Conservation (phyloP, 352 stramenopile species). For the Thalassiosira mediterranea region DNA sequence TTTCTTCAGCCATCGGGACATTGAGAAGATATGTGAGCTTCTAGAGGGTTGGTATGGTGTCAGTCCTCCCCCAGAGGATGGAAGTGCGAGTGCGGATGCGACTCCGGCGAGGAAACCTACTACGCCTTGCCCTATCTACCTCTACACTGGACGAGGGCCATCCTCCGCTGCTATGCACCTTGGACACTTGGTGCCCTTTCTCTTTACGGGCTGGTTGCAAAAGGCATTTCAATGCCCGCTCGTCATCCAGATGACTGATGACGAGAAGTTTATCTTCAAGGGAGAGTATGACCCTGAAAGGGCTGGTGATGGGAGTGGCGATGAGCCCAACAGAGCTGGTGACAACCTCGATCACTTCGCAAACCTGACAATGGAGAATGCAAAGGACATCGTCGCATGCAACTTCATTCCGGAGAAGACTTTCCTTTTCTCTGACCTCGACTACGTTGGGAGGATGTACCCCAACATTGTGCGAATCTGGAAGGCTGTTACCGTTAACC, state of each 20-base stretch:
- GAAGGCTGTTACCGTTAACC: conserved; percentile 97
- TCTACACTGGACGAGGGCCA: conserved; percentile 99
- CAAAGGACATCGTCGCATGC: conserved; percentile 99
- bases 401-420: conserved; percentile 92
- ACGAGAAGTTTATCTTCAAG: conserved; percentile 99
- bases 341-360: conserved; percentile 88
- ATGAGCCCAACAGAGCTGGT: conserved; percentile 46
- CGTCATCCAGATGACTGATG: conserved; percentile 99
- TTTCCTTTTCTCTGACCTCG: conserved; percentile 99
- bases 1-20: conserved; percentile 99
- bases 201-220: conserved; percentile 99
- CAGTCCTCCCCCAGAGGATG: conserved; percentile 27
- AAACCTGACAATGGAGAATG: conserved; percentile 97
- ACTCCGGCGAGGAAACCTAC: conserved; percentile 12
- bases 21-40: conserved; percentile 92
- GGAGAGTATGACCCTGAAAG: conserved; percentile 84
- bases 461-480: conserved; percentile 99
- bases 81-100: conserved; percentile 16
- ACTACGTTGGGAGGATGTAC: conserved; percentile 99
- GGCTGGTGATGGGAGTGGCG: conserved; percentile 6
- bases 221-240: conserved; percentile 97
- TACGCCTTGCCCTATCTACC: conserved; percentile 87
- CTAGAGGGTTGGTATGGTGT: conserved; percentile 57
- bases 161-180: conserved; percentile 97
- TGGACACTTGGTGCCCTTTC: conserved; percentile 99